Evolutionary conservation across 331 rosid genomes (phyloP), one percentile per base, ranked within the genome.

Genomic region (Quercus tomentella): DNA sequence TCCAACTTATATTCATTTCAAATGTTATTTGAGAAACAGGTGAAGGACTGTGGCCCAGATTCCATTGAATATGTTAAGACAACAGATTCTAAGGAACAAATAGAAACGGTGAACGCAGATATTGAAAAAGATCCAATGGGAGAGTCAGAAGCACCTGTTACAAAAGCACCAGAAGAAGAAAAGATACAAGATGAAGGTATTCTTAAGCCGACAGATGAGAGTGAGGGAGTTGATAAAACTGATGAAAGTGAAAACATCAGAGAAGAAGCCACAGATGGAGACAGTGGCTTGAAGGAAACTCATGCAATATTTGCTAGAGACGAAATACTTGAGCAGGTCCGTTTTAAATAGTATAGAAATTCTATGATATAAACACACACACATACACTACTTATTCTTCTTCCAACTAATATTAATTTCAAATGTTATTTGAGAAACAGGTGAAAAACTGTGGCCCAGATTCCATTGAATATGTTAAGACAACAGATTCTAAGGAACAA

Each of bases 21-120:
- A 74, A 60, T 10, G 10, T 25, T 18, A 45, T 45, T 18, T 55
- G 23, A 26, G 35, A 74, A 69, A 63, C 63, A 85, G 88, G 86
- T 78, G 73, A 63, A 71, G 79, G 77, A 75, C 45, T 56, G 52
- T 21, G 58, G 56, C 22, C 3, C n/a, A 31, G 30, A 22, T 56
- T 12, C 52, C 58, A 18, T 2, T 45, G 57, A 75, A 65, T 54
- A 56, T 31, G 35, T 55, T 12, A 54, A 74, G 62, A 79, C 56
- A 68, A 61, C 65, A 45, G 68, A 69, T 7, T 74, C 80, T 56
- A 69, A 25, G 11, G 76, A 74, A 72, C 52, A 28, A 2, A 75
- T 7, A 74, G 77, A 9, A 25, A 49, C 22, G 16, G 15, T 25
- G 45, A 41, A 54, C 20, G 52, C 35, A 12, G 72, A 54, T 67